Conservation (phyloP, 352 stramenopile genomes). For the Vaucheria bursata region DNA sequence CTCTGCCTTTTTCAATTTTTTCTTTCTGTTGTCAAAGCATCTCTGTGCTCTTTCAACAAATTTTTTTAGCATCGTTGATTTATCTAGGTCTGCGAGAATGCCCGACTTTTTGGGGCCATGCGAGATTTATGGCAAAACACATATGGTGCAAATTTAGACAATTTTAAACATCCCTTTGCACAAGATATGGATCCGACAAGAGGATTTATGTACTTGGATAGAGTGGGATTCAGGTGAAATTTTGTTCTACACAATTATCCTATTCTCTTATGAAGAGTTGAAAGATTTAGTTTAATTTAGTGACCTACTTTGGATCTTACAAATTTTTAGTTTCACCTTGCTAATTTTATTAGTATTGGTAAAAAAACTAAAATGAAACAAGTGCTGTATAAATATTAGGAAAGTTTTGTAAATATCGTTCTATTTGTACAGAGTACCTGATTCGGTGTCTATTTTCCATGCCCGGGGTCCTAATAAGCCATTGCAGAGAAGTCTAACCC, state of each 20-base stretch:
- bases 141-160: slow-evolving; percentile 50
- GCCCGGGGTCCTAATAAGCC: slow-evolving; percentile 58
- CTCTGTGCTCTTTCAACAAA: no score
- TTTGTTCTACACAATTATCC: not conserved
- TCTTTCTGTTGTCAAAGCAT: no score
- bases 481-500: slow-evolving; percentile 71
- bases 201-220: slow-evolving; percentile 75
- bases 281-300: not conserved
- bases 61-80: no score
- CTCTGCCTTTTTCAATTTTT: no score
- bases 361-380: no score
- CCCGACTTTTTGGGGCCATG: slow-evolving; percentile 64
- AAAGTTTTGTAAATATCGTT: slow-evolving; percentile 24
- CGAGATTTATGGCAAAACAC: slow-evolving; percentile 66
- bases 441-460: not conserved
- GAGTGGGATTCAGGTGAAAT: slow-evolving; percentile 61
- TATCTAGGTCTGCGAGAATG: slow-evolving; percentile 52
- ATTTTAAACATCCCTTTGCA: slow-evolving; percentile 60
- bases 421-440: slow-evolving; percentile 38
- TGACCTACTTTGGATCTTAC: not conserved
- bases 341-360: slow-evolving; percentile 20
- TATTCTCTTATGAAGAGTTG: not conserved
- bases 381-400: no score
- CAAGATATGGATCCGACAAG: slow-evolving; percentile 60
- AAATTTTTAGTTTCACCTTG: not conserved